Base-by-base conservation (phyloP, 768 basidiomycete species). In the Mycena latifolia region DNA sequence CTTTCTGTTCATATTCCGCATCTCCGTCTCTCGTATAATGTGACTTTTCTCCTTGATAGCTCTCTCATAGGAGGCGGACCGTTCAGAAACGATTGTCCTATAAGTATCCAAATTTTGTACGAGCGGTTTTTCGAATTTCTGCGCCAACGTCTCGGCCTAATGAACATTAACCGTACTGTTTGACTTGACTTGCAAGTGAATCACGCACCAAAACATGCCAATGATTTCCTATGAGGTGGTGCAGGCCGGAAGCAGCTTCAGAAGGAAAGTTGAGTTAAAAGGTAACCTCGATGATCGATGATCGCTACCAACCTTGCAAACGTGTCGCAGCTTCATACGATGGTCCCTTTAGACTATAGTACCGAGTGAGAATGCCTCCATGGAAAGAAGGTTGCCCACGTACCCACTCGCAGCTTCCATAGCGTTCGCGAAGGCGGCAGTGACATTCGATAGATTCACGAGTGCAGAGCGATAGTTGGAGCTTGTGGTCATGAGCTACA, bases 151-250 rank as follows among this genome's bases (percentile, higher is more conserved):
- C 73, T 95, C 93, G 11, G 93, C 90, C 94, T 96, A 67, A 25
- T 27, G 56, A 54, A 31, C 22, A 22, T 67, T 14, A 58, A 53
- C 27, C 18, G 1, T 37, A 55, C 17, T 2, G 3, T 15, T 48
- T 41, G 18, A 29, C 9, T n/a, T n/a, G n/a, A n/a, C n/a, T n/a
- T 20, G 27, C 27, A 56, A 37, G 14, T 43, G 58, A 47, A 59
- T 62, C 11, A 83, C 89, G 65, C 66, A 95, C 94, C 75, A 98
- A 81, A 62, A 98, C 89, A 77, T 95, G 94, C 87, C 93, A 95
- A 70, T 96, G 94, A 75, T 96, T 97, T 54, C 92, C 90, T 71
- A 97, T 90, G 69, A 98, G 86, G 77, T 96, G 93, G 77, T 97
- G 94, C 47, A 98, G 80, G 6, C 96, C 96, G 22, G 92, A 90